phyloP scores from a whole-genome alignment of 176 grass and related monocot species.

The Saccharum officinarum region DNA sequence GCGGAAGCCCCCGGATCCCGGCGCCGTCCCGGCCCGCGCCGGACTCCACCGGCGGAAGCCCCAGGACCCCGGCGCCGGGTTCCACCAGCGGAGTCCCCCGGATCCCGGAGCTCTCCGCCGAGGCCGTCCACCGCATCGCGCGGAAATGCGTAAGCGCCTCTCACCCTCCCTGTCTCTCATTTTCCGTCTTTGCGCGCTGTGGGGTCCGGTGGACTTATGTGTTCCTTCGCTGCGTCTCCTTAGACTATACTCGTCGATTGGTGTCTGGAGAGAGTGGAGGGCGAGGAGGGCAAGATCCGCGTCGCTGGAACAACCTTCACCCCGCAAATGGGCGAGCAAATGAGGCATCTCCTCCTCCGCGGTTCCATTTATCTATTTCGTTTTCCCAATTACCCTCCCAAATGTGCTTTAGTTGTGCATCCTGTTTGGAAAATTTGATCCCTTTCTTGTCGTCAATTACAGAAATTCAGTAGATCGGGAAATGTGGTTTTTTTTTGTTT shows the following conservation, averaged over 20 bases:
- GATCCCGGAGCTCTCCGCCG: neutral
- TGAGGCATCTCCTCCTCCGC: neutral
- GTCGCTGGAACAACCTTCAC: neutral
- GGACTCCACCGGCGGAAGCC: too few species aligned
- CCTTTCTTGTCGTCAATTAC: neutral
- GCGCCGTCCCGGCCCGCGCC: neutral
- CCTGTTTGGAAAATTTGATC: neutral
- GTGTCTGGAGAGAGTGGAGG: constrained; percentile 29
- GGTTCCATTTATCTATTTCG: neutral
- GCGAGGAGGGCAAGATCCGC: constrained; percentile 19
- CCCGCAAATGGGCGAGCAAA: neutral
- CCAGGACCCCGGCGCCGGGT: neutral
- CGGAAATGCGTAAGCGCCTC: neutral
- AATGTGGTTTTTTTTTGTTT: neutral
- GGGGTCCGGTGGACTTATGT: neutral
- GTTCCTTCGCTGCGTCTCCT: neutral
- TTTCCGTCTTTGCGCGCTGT: neutral
- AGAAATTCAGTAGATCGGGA: neutral
- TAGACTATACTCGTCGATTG: constrained; percentile 25
- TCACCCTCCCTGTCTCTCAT: neutral
- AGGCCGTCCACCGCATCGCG: neutral
- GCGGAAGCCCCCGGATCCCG: too few species aligned
- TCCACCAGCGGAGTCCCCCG: neutral
- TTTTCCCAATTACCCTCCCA: neutral
- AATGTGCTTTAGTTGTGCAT: neutral